Evolutionary conservation across 495 filamentous ascomycete species (phyloP), one percentile per base, ranked within the genome.

Genomic region (Penicillium paradoxum): DNA sequence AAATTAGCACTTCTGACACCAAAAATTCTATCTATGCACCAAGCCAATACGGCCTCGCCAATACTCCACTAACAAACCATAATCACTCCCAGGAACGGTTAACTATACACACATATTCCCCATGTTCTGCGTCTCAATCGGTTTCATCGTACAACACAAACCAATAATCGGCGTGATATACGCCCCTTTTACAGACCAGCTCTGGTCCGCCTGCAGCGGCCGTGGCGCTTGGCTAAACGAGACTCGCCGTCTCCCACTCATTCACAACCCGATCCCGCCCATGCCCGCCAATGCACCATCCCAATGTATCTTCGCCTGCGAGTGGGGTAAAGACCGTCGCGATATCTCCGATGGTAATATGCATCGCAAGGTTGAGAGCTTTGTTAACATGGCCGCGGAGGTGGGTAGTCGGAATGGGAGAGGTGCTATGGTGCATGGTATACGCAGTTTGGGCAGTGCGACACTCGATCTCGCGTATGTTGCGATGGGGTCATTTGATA

Each of bases 31-130:
- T 13, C 32, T 1, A 34, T 13, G 4, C 4, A 34, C n/a, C 34
- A 6, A 36, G n/a, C 4, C 34, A 37, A 34, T 34, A 14, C 33
- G 14, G 13, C 17, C 7, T 18, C 5, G 4, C 27, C 15, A 51
- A 15, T 2, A 22, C 19, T 6, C 14, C n/a, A 48, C 19, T 25
- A 44, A 43, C 15, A 17, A 25, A 6, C 22, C 10, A 30, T 37
- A 55, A 44, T 32, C 18, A 24, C 0, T 6, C 24, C 18, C 17
- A 71, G 72, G 72, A 56, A 88, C 85, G 13, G 83, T 87, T 47
- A 87, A 87, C 68, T 87, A 84, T 67, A 86, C 81, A 13, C 84
- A 88, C 64, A 69, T 85, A 11, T 85, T 86, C 67, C 85, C 83
- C 43, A 84, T 86, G 82, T 87, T 86, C 72, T 88, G 84, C 63